phyloP scores from a whole-genome alignment of 78 protist genomes.

The Tieghemostelium lacteum region DNA sequence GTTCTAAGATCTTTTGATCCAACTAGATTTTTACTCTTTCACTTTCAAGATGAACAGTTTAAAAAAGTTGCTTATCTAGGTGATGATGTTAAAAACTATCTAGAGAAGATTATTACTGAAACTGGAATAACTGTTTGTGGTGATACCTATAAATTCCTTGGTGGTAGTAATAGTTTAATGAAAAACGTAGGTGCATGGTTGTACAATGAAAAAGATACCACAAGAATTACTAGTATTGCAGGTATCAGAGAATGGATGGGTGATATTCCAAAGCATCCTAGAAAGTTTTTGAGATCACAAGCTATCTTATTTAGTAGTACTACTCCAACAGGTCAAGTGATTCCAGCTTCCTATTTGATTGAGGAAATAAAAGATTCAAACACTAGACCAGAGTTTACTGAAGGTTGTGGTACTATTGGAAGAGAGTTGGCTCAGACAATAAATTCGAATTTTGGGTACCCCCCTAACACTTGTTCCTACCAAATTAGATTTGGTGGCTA shows the following conservation, averaged over 20 bases:
- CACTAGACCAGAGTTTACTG: constrained; percentile 14
- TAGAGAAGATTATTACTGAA: neutral
- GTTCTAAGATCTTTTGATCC: neutral
- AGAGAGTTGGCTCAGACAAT: neutral
- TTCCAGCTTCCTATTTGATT: neutral
- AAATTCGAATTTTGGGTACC: neutral
- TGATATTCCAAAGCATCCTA: neutral
- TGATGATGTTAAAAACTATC: neutral
- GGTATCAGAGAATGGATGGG: neutral
- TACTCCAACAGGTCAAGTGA: neutral
- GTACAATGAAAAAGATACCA: neutral
- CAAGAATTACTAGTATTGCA: neutral
- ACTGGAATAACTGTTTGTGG: neutral
- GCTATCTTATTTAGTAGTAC: constrained; percentile 19
- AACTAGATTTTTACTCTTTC: constrained; percentile 12
- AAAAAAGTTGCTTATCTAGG: neutral
- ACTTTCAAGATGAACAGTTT: constrained; percentile 8
- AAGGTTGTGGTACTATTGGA: constrained; percentile 54
- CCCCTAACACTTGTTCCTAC: constrained; percentile 3
- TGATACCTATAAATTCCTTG: constrained; percentile 7
- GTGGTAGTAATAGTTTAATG: constrained; percentile 14
- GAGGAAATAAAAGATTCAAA: neutral
- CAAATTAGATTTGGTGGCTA: constrained; percentile 79
- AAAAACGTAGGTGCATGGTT: constrained; percentile 22
- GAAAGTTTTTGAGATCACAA: neutral